Evolutionary conservation across 2,329 filamentous ascomycete species (phyloP).

Genomic region (Fusarium robinianum): DNA sequence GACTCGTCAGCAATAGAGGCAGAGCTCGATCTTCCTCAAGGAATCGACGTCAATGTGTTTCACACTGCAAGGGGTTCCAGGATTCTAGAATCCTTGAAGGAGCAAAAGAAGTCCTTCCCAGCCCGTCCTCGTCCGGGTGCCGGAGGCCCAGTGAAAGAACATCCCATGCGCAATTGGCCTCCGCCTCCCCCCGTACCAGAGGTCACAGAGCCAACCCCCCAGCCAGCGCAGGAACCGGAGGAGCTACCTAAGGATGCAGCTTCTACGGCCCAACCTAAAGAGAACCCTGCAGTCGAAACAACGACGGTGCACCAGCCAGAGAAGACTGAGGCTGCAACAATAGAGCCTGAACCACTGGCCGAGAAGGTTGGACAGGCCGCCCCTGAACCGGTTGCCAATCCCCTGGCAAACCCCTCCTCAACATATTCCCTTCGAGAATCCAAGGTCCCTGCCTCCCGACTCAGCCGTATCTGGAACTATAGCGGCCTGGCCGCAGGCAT

Average conservation of each 20-base stretch:
- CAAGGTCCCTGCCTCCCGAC: constrained; percentile 81
- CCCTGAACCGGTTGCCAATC: constrained; percentile 32
- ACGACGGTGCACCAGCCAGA: constrained; percentile 1
- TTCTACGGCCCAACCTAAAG: neutral
- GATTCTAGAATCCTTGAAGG: constrained; percentile 47
- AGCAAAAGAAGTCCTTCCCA: constrained; percentile 26
- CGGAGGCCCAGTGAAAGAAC: constrained; percentile 41
- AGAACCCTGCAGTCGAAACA: neutral
- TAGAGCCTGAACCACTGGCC: constrained; percentile 16
- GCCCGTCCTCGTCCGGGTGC: constrained; percentile 11
- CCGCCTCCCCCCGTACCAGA: constrained; percentile 28
- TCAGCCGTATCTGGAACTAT: constrained; percentile 94
- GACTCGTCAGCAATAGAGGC: constrained; percentile 25
- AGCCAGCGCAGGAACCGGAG: constrained; percentile 10
- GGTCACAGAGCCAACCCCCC: neutral
- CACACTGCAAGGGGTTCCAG: constrained; percentile 52
- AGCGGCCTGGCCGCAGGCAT: constrained; percentile 91
- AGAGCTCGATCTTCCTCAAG: constrained; percentile 45
- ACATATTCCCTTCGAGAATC: constrained; percentile 82
- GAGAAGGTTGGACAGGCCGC: constrained; percentile 31
- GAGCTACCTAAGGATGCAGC: no score
- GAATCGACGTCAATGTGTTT: constrained; percentile 54
- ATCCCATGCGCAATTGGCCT: constrained; percentile 46
- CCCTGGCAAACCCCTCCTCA: constrained; percentile 25
- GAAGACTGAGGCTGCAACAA: neutral